Base-by-base conservation (phyloP, 169 alveolate species). In the Plasmodium berghei region DNA sequence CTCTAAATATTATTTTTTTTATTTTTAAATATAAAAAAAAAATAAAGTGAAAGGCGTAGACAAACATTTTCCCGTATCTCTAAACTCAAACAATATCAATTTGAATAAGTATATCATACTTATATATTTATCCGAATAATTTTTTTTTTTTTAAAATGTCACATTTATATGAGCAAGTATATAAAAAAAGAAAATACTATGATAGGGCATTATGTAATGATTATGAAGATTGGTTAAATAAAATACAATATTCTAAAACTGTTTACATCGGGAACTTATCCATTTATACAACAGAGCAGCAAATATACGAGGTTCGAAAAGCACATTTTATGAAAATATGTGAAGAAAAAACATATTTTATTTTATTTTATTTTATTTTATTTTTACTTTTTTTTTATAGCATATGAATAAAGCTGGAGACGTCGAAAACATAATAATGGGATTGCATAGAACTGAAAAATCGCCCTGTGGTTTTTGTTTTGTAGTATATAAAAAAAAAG, bases 381-480 rank as follows among this genome's bases (percentile, higher is more conserved):
- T 6, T 64, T 12, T 1, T 12, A 28, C 34, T 49, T 24, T 24
- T 42, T 46, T 45, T 18, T 56, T 45, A 14, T 20, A 77, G 89
- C 89, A 77, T 26, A 77, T 77, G 89, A 34, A 61, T 28, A 80
- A 70, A 6, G 95, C 94, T 3, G 96, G 96, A 5, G 91, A 88
- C 12, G 92, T 93, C n/a, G 92, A 93, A 70, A 67, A 93, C 74
- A 86, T 93, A 34, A 93, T 92, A 8, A 72, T 93, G 92, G 96
- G 96, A 9, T 87, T 93, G 10, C 93, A 93, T 85, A 85, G 96
- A 49, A 92, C 92, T 10, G 92, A 91, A 63, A 91, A 91, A 28
- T 89, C 91, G 12, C 96, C 96, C 0, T 93, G 96, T 45, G 96
- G 96, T 1, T 93, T 93, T 74, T 94, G 95, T 28, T 93, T 93